Base-by-base conservation (phyloP, 2,329 filamentous ascomycete genomes). In the Aureobasidium vineae region DNA sequence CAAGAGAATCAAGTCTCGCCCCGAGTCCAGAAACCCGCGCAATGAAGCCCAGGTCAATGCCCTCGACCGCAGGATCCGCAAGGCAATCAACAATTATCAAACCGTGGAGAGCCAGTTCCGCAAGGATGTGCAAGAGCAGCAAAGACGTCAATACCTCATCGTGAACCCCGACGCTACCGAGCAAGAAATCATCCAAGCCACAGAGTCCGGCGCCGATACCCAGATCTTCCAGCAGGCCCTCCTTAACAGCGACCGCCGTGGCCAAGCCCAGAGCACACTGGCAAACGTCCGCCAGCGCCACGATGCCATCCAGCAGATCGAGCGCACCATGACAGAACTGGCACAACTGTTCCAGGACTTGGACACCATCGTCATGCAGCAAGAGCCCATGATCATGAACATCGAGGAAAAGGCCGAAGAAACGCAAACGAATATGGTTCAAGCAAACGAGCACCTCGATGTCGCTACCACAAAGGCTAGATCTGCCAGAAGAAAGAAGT, bases 151-250 rank as follows among this genome's bases (percentile, higher is more conserved):
- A 77, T 97, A 96, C 79, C 86, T 90, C 67, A 97, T 98, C 75
- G 93, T 95, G 65, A 86, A 88, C 70, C 91, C 92, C 26, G 88
- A 96, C 67, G 91, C 91, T 3, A 85, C 86, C 33, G 90, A 95
- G 64, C 82, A 84, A 50, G 92, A 98, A 77, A 86, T 97, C 33
- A 84, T 85, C 67, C 86, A 89, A 66, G 92, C 91, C 19, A 89
- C 93, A 0, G 87, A 94, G 73, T 87, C 91, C 68, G 72, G 84
- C 85, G 71, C 84, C 80, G 85, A 89, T 70, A 86, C 88, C 63
- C 91, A 96, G 77, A 88, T 96, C 71, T 98, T 98, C 80, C 88
- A 89, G 75, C 91, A 96, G 77, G 91, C 92, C 66, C 84, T 97
- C 73, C 86, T 96, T 82, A 86, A 89, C 79, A 90, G 87, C 76